Conservation (phyloP, 108 stramenopile species). For the Chaetoceros tenuissimus region DNA sequence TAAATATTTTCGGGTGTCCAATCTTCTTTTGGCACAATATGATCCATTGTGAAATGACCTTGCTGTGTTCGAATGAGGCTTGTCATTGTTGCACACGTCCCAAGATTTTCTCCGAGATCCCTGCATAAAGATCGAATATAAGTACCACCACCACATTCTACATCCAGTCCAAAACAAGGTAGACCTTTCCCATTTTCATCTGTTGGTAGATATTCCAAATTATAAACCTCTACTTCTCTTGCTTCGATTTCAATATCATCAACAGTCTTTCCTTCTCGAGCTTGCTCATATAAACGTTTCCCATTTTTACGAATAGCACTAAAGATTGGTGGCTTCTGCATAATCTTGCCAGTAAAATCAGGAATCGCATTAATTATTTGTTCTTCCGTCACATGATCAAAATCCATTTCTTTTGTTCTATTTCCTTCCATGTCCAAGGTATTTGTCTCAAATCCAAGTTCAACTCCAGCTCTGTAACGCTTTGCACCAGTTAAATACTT, state of each 20-base stretch:
- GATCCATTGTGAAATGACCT: constrained; percentile 61
- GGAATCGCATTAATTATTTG: constrained; percentile 23
- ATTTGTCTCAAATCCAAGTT: constrained; percentile 76
- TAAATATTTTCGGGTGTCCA: constrained; percentile 54
- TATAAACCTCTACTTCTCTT: constrained; percentile 38
- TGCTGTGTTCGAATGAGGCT: constrained; percentile 76
- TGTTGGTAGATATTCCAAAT: constrained; percentile 17
- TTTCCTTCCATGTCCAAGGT: constrained; percentile 82
- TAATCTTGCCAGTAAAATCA: constrained; percentile 68
- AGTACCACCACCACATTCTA: constrained; percentile 87
- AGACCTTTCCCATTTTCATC: constrained; percentile 11
- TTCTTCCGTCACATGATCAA: constrained; percentile 47
- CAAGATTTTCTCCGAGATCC: constrained; percentile 71
- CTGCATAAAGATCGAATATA: constrained; percentile 82
- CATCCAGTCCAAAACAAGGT: constrained; percentile 59
- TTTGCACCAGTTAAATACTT: constrained; percentile 67
- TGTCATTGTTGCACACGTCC: constrained; percentile 80
- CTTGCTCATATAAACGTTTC: constrained; percentile 69
- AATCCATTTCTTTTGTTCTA: constrained; percentile 34
- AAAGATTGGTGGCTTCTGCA: constrained; percentile 87
- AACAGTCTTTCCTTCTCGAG: constrained; percentile 41
- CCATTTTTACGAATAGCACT: constrained; percentile 70
- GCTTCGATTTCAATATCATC: constrained; percentile 50
- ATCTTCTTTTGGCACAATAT: constrained; percentile 44
- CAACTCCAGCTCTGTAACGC: constrained; percentile 51